Conservation (phyloP, 352 stramenopile species). For the Achlya hypogyna region DNA sequence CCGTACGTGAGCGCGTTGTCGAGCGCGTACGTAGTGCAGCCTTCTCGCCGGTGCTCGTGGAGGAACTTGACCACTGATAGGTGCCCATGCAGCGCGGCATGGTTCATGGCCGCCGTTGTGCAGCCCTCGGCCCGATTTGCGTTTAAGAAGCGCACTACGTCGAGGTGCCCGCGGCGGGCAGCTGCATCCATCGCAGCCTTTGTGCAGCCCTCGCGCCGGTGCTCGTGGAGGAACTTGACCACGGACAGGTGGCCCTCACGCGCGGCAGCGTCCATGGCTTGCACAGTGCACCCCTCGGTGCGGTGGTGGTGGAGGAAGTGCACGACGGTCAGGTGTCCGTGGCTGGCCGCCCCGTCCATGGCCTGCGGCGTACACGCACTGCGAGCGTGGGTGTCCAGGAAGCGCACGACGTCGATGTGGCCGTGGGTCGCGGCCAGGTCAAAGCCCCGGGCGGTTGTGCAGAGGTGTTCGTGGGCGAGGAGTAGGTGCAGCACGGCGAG, state of each 20-base stretch:
- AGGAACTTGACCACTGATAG: constrained; percentile 3
- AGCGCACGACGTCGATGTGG: constrained; percentile 6
- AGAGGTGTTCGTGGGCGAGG: neutral
- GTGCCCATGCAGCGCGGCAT: too few relatives aligned
- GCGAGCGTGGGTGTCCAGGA: neutral
- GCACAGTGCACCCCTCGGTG: neutral
- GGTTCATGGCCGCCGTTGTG: too few relatives aligned
- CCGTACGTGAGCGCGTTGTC: constrained; percentile 31
- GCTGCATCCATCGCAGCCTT: constrained; percentile 2
- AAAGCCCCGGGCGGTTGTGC: neutral
- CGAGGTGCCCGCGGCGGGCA: neutral
- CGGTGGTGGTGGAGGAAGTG: constrained; percentile 2
- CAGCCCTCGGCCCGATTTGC: too few relatives aligned
- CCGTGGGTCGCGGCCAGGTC: constrained; percentile 8
- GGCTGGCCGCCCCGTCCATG: constrained; percentile 12
- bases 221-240: constrained; percentile 6
- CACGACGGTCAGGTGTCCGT: constrained; percentile 9
- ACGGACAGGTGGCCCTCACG: neutral
- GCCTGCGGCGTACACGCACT: neutral
- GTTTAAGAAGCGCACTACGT: too few relatives aligned
- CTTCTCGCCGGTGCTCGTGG: constrained; percentile 4
- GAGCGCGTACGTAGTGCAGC: constrained; percentile 27
- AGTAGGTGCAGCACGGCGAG: neutral
- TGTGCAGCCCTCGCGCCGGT: constrained; percentile 10
- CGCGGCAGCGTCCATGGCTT: constrained; percentile 10